These are phyloP conservation scores for Galerina marginata DNA, from an alignment of 768 basidiomycete species.

Conservation along the genomic window DNA sequence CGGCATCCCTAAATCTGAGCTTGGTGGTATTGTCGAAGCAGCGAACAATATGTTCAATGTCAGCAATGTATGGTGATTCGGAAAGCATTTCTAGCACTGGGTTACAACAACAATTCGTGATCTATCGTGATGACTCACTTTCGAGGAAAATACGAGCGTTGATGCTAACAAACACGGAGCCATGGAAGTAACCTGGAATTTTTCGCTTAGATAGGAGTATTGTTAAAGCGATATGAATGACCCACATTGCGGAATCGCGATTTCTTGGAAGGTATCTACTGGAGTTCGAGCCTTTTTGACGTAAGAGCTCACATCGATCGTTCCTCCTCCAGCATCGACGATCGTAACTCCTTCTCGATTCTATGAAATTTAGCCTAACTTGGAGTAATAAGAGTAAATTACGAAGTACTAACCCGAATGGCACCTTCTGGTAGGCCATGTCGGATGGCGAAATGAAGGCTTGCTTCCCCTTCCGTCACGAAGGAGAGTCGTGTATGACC, in stretches of 20 bases:
- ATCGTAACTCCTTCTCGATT: conserved; percentile 51
- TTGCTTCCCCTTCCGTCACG: conserved; percentile 69
- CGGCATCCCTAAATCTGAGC: conserved; percentile 42
- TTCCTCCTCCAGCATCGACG: conserved; percentile 68
- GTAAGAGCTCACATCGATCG: conserved; percentile 62
- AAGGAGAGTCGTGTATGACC: conserved; percentile 54
- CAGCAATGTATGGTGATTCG: conserved; percentile 46
- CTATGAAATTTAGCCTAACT: conserved; percentile 26
- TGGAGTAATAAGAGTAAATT: not conserved
- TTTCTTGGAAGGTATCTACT: conserved; percentile 47
- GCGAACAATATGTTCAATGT: conserved; percentile 44
- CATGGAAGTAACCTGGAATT: conserved; percentile 48
- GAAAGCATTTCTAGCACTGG: conserved; percentile 38
- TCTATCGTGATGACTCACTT: not conserved
- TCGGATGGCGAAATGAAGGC: conserved; percentile 57
- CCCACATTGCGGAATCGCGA: conserved; percentile 49
- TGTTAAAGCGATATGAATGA: conserved; percentile 1
- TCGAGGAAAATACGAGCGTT: conserved; percentile 14
- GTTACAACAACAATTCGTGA: too few species aligned
- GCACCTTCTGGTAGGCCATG: conserved; percentile 42
- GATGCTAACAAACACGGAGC: conserved; percentile 39
- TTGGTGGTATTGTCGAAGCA: conserved; percentile 56
- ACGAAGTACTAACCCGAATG: conserved; percentile 28
- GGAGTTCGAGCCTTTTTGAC: conserved; percentile 30
- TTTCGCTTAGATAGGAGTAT: not conserved